Evolutionary conservation across 148 eudicot genomes (phyloP), one percentile per base, ranked within the genome.

Genomic region (Amaranthus cruentus): DNA sequence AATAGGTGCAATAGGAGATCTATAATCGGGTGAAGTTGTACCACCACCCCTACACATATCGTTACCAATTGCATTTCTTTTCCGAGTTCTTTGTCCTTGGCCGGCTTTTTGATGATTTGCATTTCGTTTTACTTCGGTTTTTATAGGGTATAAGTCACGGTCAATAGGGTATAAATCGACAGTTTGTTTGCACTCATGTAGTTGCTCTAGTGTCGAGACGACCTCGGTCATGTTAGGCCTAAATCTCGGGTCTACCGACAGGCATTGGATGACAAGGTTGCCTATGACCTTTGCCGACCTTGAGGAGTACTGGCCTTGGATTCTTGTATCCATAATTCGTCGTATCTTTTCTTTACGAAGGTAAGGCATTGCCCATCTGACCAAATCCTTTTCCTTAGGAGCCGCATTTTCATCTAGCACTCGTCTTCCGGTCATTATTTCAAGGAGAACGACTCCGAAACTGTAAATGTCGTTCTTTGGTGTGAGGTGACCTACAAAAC

Each of bases 391-490:
- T 77, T 95, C 98, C 42, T 84, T 87, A 2, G 84, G 72, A 7
- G 93, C 80, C 10, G 87, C 88, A 66, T 86, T 88, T 58, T 77
- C 84, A 86, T 95, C 98, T n/a, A 91, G 43, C 1, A 82, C 93
- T 42, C 97, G 85, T 42, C 81, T 83, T 54, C 98, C 98, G 0
- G 97, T 83, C 75, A 95, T 52, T 67, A 95, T 81, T 76, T 95
- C 98, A 0, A 95, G 91, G 38, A 95, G 90, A 74, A 95, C 96
- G 4, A 95, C 92, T 18, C 98, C 98, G 4, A 89, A 95, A 69
- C 98, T 92, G 70, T 88, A 95, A 15, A 95, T 83, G 72, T 95
- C 97, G 55, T 97, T 95, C 79, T 76, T 90, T 2, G 89, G 58
- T 7, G 98, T 90, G 53, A 95, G 79, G 73, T 83, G 98, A 52